Evolutionary conservation across 352 stramenopile genomes (phyloP).

Genomic region (Pythium chondricola): DNA sequence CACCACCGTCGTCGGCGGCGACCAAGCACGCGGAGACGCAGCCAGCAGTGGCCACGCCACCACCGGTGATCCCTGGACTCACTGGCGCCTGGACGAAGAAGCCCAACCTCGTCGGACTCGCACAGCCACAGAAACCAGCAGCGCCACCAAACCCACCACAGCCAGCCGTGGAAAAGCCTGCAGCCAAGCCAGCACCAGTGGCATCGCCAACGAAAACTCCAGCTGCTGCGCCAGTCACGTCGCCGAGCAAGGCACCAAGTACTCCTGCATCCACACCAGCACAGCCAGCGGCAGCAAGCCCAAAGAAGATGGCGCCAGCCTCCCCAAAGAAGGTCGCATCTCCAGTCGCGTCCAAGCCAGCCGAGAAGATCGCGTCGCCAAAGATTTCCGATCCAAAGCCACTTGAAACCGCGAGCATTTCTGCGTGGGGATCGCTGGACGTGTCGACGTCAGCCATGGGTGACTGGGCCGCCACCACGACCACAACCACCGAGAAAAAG

Average conservation of each 20-base stretch:
- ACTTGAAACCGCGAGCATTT: slow-evolving; percentile 42
- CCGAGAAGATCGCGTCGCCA: slow-evolving; percentile 15
- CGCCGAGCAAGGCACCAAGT: neutral
- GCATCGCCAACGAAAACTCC: neutral
- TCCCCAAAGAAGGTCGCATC: slow-evolving; percentile 18
- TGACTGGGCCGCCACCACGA: slow-evolving; percentile 45
- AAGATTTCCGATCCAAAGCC: slow-evolving; percentile 23
- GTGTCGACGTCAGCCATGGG: slow-evolving; percentile 53
- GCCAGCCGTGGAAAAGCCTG: slow-evolving; percentile 7
- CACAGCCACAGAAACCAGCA: slow-evolving; percentile 13
- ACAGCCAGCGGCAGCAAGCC: slow-evolving; percentile 1
- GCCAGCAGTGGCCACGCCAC: slow-evolving; percentile 20
- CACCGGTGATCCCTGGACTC: slow-evolving; percentile 20
- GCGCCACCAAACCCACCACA: slow-evolving; percentile 18
- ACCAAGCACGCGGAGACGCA: slow-evolving; percentile 30
- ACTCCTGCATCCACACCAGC: neutral
- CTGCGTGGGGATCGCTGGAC: slow-evolving; percentile 62
- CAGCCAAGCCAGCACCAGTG: slow-evolving; percentile 3
- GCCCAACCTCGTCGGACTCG: slow-evolving; percentile 17
- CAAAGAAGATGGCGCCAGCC: slow-evolving; percentile 10
- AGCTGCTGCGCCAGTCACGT: neutral
- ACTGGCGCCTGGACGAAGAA: slow-evolving; percentile 27
- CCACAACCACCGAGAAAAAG: slow-evolving; percentile 37
- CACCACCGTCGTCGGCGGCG: slow-evolving; percentile 22
- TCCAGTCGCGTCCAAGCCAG: slow-evolving; percentile 10